Evolutionary conservation across 345 rosid species (phyloP).

Genomic region (Sonneratia alba): DNA sequence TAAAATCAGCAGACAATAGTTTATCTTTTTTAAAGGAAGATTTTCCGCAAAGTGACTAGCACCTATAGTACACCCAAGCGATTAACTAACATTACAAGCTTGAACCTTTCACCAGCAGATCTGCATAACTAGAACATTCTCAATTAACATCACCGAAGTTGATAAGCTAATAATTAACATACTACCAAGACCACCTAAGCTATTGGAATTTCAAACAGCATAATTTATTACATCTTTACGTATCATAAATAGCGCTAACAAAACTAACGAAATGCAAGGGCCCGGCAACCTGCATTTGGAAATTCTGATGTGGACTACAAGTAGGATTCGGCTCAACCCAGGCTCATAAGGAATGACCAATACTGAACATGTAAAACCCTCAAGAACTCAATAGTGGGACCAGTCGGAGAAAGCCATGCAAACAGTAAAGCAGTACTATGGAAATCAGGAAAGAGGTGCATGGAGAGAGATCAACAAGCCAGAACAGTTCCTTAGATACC

Average conservation of each 20-base stretch:
- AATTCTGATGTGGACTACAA: not conserved
- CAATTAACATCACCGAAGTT: not conserved
- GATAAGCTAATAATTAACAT: not conserved
- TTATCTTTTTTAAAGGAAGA: not conserved
- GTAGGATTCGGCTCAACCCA: not conserved
- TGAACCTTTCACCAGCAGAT: not conserved
- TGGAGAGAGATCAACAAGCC: not conserved
- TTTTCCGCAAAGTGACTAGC: not conserved
- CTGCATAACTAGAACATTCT: not conserved
- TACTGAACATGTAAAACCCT: not conserved
- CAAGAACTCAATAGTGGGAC: not conserved
- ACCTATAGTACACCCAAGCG: not conserved
- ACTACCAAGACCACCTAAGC: not conserved
- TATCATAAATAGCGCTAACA: not conserved
- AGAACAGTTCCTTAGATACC: slow-evolving; percentile 26
- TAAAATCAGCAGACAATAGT: not conserved
- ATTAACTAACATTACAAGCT: not conserved
- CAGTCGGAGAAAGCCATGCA: not conserved
- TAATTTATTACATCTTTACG: no score
- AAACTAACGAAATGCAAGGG: not conserved
- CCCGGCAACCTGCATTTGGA: not conserved
- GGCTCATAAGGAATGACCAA: not conserved
- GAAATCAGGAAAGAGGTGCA: not conserved
- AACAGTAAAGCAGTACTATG: not conserved
- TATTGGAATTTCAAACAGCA: not conserved